A percentile compares a stretch with the other conserved stretches of the same genome.
Conservation (phyloP, 306 rosid genomes). For the Cyamopsis tetragonoloba region DNA sequence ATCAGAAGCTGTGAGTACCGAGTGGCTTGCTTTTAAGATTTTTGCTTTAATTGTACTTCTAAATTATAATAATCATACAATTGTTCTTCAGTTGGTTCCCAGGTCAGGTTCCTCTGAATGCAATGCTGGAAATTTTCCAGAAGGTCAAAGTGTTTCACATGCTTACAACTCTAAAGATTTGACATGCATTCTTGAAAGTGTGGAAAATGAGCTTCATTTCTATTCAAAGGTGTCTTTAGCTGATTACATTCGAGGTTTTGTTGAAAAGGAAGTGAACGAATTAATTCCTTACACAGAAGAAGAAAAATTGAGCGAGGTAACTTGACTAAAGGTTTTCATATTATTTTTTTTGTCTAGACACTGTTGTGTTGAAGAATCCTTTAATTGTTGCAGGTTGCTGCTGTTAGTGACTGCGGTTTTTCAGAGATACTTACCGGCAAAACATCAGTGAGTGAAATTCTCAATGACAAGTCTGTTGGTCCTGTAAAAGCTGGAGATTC, state of each 20-base stretch:
- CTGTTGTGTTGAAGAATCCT: constrained; percentile 19
- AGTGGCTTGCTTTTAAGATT: constrained; percentile 33
- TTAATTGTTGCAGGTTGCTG: constrained; percentile 50
- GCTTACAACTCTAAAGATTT: constrained; percentile 35
- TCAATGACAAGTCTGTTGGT: constrained; percentile 22
- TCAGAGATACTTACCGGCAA: constrained; percentile 30
- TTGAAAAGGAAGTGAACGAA: constrained; percentile 55
- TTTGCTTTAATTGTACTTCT: constrained; percentile 29
- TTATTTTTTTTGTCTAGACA: constrained; percentile 1
- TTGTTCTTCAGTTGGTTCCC: constrained; percentile 51
- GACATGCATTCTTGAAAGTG: constrained; percentile 44
- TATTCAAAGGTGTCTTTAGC: constrained; percentile 55
- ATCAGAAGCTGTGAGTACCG: constrained; percentile 66
- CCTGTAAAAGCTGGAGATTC: constrained; percentile 26
- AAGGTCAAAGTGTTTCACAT: constrained; percentile 28
- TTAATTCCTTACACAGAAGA: constrained; percentile 27
- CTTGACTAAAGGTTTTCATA: neutral
- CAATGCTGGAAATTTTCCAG: constrained; percentile 35
- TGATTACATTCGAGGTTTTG: constrained; percentile 39
- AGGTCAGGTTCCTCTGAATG: constrained; percentile 28
- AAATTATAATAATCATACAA: constrained; percentile 26
- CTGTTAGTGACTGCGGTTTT: constrained; percentile 23
- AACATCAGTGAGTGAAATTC: constrained; percentile 26
- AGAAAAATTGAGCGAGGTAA: constrained; percentile 50
- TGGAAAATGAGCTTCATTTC: constrained; percentile 67